Evolutionary conservation across 139 green algal genomes (phyloP), one percentile per base, ranked within the genome.

Genomic region (Ulvella scutata): DNA sequence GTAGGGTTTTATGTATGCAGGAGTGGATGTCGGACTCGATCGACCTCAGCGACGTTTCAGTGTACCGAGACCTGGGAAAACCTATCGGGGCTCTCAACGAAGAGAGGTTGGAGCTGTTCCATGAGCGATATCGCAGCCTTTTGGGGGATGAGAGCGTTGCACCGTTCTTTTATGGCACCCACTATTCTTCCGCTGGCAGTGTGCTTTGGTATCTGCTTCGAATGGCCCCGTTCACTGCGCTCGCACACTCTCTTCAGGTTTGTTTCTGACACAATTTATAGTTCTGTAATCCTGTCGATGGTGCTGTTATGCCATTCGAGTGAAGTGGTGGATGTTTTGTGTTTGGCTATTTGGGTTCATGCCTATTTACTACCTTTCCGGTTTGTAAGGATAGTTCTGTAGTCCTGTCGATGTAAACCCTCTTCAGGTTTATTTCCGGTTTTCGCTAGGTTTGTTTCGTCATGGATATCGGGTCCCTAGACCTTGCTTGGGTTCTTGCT

Each of bases 91-190:
- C 94, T 0, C 86, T 97, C 33, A 96, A 96, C 78, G 67, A 81
- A 2, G 35, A 81, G 4, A 84, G 94, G 7, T 83, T 98, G 67
- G 74, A 77, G 4, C 84, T 83, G 28, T 90, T 94, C 79, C 84
- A 78, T 21, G 75, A 87, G 51, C 73, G 90, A 20, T 90, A 83
- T 23, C 0, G 34, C 37, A 31, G 37, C 38, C 13, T 35, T 28
- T 60, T 73, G 61, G 75, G 80, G 80, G 61, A 61, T 33, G 79
- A 84, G 75, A 82, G 82, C 28, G 39, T 62, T 36, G 82, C 87
- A 28, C 88, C 91, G 38, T 98, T 96, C 80, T 81, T 98, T 75
- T 98, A 96, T 74, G 93, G 93, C 74, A 94, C 88, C 0, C 94
- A 98, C 83, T 98, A 98, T 88, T 96, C 88, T 43, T 91, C 90